These are phyloP conservation scores for Monilinia laxa DNA, from an alignment of 2,329 filamentous ascomycete species.

Conservation along the genomic window DNA sequence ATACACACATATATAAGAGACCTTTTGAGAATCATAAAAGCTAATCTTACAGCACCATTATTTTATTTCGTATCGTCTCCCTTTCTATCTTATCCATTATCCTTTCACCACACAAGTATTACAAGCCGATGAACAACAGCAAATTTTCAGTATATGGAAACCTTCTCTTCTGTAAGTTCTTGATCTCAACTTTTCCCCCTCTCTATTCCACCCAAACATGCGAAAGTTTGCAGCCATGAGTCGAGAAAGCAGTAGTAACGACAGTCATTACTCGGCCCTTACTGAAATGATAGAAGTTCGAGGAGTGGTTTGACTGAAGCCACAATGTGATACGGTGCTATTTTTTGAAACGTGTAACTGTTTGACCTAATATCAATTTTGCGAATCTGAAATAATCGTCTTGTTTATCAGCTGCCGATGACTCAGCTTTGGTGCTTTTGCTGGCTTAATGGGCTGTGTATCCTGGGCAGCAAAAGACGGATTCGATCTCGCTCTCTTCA, in stretches of 20 bases:
- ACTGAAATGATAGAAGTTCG: neutral
- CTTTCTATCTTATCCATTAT: neutral
- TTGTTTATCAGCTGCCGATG: neutral
- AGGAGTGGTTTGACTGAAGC: neutral
- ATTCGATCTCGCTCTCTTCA: slow-evolving; percentile 24
- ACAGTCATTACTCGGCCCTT: neutral
- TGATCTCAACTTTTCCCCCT: neutral
- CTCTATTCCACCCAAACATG: neutral
- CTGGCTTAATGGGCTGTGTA: neutral
- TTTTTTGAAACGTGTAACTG: too few relatives aligned
- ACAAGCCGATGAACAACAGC: neutral
- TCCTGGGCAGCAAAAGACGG: neutral
- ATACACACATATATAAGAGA: neutral
- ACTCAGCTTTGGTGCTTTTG: slow-evolving; percentile 21
- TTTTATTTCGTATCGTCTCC: neutral
- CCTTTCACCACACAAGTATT: neutral
- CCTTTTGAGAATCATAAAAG: neutral
- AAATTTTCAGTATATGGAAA: neutral
- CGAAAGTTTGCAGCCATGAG: neutral
- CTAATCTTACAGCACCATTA: neutral
- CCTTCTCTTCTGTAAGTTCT: neutral
- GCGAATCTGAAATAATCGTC: slow-evolving; percentile 24
- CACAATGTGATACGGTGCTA: neutral
- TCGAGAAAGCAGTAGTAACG: neutral
- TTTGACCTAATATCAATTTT: slow-evolving; percentile 9